These are phyloP conservation scores for Vitis amurensis DNA, from an alignment of 164 flowering plant genomes.

Conservation along the genomic window DNA sequence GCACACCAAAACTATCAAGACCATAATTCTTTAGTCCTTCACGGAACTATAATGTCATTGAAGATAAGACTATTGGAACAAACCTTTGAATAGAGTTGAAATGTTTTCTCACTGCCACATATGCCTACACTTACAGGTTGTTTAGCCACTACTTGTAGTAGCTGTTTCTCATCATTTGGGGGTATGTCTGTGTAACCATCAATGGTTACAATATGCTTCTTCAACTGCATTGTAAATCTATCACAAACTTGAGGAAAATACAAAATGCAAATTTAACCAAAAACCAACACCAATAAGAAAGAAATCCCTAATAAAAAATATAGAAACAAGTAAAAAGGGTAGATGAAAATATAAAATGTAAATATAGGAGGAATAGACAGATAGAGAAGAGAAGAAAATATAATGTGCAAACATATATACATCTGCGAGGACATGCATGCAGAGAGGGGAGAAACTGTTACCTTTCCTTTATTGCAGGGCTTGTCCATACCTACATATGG, in stretches of 20 bases:
- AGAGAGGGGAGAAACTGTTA: slow-evolving; percentile 10
- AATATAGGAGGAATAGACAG: too few species aligned
- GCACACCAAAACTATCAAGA: slow-evolving; percentile 1
- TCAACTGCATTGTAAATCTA: slow-evolving; percentile 40
- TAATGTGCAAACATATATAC: too few species aligned
- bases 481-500: slow-evolving; percentile 57
- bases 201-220: slow-evolving; percentile 74
- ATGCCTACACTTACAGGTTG: slow-evolving; percentile 95
- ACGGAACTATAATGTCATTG: neutral
- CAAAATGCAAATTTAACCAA: neutral
- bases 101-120: slow-evolving; percentile 82
- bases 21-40: neutral
- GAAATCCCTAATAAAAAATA: neutral
- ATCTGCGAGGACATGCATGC: neutral
- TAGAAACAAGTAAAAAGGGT: neutral
- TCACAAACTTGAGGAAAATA: neutral
- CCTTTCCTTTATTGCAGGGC: slow-evolving; percentile 69
- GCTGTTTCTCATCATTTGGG: slow-evolving; percentile 48
- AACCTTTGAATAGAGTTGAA: slow-evolving; percentile 91
- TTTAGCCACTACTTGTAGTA: slow-evolving; percentile 73
- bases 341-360: neutral
- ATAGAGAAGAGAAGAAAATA: too few species aligned
- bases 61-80: slow-evolving; percentile 7
- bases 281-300: too few species aligned
- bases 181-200: slow-evolving; percentile 77